A percentile compares a stretch with the other conserved stretches of the same genome.
phyloP scores from a whole-genome alignment of 208 protist genomes.

The Phytomonas sp. region DNA sequence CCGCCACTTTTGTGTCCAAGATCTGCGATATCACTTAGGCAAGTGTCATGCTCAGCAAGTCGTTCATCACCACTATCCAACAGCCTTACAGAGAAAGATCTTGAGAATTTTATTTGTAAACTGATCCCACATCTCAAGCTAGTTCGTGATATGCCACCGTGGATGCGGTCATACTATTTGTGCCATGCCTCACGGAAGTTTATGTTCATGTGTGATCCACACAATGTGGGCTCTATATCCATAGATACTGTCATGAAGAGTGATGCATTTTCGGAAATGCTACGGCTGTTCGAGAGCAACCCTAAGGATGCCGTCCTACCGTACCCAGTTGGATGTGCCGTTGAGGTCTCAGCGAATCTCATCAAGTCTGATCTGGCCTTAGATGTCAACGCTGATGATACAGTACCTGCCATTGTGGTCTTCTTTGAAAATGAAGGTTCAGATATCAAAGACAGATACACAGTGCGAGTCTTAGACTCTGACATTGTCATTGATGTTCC shows the following conservation, averaged over 20 bases:
- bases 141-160: conserved; percentile 74
- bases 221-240: conserved; percentile 54
- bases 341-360: conserved; percentile 48
- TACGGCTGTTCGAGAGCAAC: conserved; percentile 86
- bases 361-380: conserved; percentile 15
- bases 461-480: conserved; percentile 36
- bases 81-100: conserved; percentile 70
- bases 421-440: conserved; percentile 55
- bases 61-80: conserved; percentile 71
- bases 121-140: conserved; percentile 72
- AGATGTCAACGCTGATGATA: conserved; percentile 49
- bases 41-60: conserved; percentile 46
- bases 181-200: conserved; percentile 89
- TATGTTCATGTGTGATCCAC: conserved; percentile 90
- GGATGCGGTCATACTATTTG: conserved; percentile 85
- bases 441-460: conserved; percentile 51
- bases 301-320: conserved; percentile 52
- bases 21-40: background rate
- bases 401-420: conserved; percentile 48
- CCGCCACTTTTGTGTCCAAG: conserved; percentile 22
- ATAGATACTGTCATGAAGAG: conserved; percentile 81
- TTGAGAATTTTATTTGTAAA: conserved; percentile 70
- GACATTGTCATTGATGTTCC: conserved; percentile 16
- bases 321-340: conserved; percentile 59
- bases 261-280: conserved; percentile 83